Evolutionary conservation across 345 rosid species (phyloP), one percentile per base, ranked within the genome.

Genomic region (Salix exigua): DNA sequence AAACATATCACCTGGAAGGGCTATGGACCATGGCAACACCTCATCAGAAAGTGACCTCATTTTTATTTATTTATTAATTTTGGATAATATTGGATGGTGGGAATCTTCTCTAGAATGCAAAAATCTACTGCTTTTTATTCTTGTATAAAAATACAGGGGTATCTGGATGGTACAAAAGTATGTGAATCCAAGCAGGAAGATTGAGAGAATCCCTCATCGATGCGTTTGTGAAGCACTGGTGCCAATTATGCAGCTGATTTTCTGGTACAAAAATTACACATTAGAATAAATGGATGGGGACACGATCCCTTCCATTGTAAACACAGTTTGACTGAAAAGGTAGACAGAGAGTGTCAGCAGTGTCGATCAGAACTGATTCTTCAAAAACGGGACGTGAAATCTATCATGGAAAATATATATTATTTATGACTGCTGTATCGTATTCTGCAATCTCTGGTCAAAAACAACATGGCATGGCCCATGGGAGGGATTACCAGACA

Each of bases 231-330:
- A 31, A 65, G 48, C 21, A 35, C 60, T 48, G 73, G 77, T 68
- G 70, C 62, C 65, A 68, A 79, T 33, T 46, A 72, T 17, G 65
- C 42, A 46, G 74, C 77, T 53, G 79, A 76, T 70, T 77, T 79
- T 75, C 38, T 58, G 83, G 68, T 62, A 18, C 60, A 82, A 80
- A 46, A 40, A 33, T 19, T 12, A 9, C 31, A 42, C 38, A 48
- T 53, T 61, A 71, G 84, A 78, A 77, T 81, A 75, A 66, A 71
- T 17, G 72, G 81, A 82, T 9, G 61, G 66, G 60, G 85, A 70
- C 77, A 69, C 62, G 60, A 42, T 4, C 30, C 19, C 44, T 55
- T 53, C 60, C 79, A 73, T 82, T 68, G 4, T 3, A 75, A 73
- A 68, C 78, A 62, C 70, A 10, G 26, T 78, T 78, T 80, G 80